Base-by-base conservation (phyloP, 2,329 filamentous ascomycete genomes). In the Dothistroma septosporum region DNA sequence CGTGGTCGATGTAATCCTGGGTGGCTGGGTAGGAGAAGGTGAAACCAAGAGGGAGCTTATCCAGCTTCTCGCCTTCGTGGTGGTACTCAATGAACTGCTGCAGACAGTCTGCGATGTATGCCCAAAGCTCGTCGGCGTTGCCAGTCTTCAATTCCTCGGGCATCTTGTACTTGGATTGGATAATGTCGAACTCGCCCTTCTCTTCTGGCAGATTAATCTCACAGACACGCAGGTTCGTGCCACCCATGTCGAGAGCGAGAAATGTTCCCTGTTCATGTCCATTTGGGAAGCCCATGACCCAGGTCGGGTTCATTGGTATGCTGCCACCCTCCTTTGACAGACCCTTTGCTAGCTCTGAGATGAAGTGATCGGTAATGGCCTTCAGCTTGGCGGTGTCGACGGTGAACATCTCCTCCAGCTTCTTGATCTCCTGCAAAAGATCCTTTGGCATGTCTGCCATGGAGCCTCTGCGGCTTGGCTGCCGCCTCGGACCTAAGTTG, bases 291-390 rank as follows among this genome's bases (percentile, higher is more conserved):
- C 85, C 85, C 86, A 96, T 92, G 65, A 95, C 92, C 93, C 93
- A 97, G 59, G 92, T 96, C 61, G 93, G 90, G 79, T 97, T 97
- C 93, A 97, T 97, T 62, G 93, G 92, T 76, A 99, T 97, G 75
- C 88, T 95, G 62, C 92, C 92, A 64, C 93, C 93, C 77, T 96
- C 88, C 61, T 92, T 88, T 58, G 84, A 89, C 57, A 97, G 82
- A 89, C 90, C 92, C 78, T 96, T 96, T 65, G 87, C 84, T 58
- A 99, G 85, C 80, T 99, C 94, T 35, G 83, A 83, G 55, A 95
- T 83, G 75, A 99, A 99, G 76, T 96, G 93, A 57, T 90, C 82
- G 47, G 91, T 93, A 72, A 99, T 92, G 67, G 88, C 78, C 84
- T 97, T 97, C 59, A 97, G 85, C 80, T 90, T 96, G 41, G 83